A percentile compares a stretch with the other conserved stretches of the same genome.
These are phyloP conservation scores for Fusarium torulosum DNA, from an alignment of 2,329 filamentous ascomycete species.

Conservation along the genomic window DNA sequence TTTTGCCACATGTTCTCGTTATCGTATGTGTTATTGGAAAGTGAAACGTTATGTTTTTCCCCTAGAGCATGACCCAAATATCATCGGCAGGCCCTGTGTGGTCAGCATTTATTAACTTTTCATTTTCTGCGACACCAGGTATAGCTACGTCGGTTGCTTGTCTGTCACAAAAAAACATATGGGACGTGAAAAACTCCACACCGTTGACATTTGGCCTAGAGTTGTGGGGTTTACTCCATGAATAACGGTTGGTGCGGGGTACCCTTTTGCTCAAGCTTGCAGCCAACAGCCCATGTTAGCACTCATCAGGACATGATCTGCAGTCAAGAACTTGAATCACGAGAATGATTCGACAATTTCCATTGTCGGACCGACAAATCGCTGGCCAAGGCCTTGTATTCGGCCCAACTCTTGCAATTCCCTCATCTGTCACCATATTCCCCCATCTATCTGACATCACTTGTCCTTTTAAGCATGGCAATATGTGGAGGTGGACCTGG, in stretches of 20 bases:
- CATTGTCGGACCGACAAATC: slow-evolving; percentile 12
- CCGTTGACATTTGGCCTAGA: no score
- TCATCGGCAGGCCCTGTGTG: no score
- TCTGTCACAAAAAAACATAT: no score
- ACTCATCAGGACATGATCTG: background rate
- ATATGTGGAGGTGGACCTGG: slow-evolving; percentile 1
- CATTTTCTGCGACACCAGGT: no score
- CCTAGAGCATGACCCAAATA: no score
- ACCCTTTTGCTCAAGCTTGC: background rate
- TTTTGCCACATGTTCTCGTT: no score
- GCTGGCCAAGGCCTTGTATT: slow-evolving; percentile 1
- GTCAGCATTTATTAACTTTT: no score
- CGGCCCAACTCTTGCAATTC: background rate
- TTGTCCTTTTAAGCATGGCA: background rate
- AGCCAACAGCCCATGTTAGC: background rate
- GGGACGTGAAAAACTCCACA: no score
- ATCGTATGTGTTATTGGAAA: no score
- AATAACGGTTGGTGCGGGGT: background rate
- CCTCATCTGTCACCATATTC: background rate
- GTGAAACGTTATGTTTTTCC: no score
- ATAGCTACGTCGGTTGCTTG: no score
- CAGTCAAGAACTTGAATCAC: background rate
- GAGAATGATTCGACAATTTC: background rate
- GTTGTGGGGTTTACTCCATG: no score
- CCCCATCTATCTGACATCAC: slow-evolving; percentile 14